Conservation (phyloP, 2,329 filamentous ascomycete genomes). For the Monosporascus sp. region DNA sequence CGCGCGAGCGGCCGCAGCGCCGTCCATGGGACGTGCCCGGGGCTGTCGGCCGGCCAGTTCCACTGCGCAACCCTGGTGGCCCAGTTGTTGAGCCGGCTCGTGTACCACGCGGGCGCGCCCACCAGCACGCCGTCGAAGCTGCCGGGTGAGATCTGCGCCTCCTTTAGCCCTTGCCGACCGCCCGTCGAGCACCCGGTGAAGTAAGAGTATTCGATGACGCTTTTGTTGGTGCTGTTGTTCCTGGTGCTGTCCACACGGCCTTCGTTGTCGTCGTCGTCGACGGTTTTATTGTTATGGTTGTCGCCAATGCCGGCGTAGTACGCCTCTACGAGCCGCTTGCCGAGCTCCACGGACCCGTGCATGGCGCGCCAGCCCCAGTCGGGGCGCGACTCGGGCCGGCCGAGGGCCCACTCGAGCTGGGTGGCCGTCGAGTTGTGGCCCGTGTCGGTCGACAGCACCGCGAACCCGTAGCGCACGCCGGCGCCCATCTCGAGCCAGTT, state of each 20-base stretch:
- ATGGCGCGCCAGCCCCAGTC: slow-evolving; percentile 27
- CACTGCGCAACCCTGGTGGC: slow-evolving; percentile 38
- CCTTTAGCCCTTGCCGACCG: slow-evolving; percentile 51
- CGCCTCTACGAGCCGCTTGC: slow-evolving; percentile 35
- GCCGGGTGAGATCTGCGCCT: slow-evolving; percentile 44
- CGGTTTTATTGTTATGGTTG: too few relatives aligned
- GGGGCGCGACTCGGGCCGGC: slow-evolving; percentile 26
- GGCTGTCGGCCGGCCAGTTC: slow-evolving; percentile 39
- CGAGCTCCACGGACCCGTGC: slow-evolving; percentile 29
- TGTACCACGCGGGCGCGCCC: slow-evolving; percentile 46
- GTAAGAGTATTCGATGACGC: slow-evolving; percentile 39
- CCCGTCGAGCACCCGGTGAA: slow-evolving; percentile 55
- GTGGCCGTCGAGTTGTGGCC: slow-evolving; percentile 31
- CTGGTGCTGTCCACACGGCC: too few relatives aligned
- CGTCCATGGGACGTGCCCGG: slow-evolving; percentile 43
- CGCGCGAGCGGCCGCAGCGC: slow-evolving; percentile 31
- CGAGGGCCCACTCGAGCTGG: slow-evolving; percentile 33
- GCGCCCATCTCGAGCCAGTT: slow-evolving; percentile 30
- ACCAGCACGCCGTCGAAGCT: slow-evolving; percentile 54
- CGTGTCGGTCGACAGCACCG: slow-evolving; percentile 36
- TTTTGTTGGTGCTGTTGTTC: slow-evolving; percentile 29
- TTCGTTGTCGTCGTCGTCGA: too few relatives aligned
- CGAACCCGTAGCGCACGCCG: slow-evolving; percentile 32
- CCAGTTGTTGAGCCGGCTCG: slow-evolving; percentile 37
- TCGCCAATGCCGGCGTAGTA: slow-evolving; percentile 31